Evolutionary conservation across 2,329 filamentous ascomycete species (phyloP).

Genomic region (Tetracladium maxilliforme): DNA sequence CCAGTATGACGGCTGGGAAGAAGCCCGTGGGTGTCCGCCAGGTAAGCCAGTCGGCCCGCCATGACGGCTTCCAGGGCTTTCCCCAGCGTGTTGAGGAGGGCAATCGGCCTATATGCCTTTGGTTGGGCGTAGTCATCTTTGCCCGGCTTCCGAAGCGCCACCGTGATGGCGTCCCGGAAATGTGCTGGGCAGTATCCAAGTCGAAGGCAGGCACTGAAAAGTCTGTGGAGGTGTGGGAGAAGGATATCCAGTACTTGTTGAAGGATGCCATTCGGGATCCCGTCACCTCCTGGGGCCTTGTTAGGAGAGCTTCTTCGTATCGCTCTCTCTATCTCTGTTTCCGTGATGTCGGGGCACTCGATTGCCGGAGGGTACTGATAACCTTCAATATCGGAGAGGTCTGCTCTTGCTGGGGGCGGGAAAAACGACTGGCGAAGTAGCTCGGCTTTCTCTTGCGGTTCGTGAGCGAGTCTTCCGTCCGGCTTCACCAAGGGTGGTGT

Average conservation of each 20-base stretch:
- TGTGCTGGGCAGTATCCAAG: slow-evolving; percentile 7
- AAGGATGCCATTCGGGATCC: slow-evolving; percentile 6
- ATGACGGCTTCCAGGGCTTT: slow-evolving; percentile 3
- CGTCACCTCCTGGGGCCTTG: slow-evolving; percentile 7
- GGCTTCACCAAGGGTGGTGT: no score
- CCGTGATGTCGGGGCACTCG: slow-evolving; percentile 4
- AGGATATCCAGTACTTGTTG: slow-evolving; percentile 3
- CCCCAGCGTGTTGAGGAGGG: slow-evolving; percentile 5
- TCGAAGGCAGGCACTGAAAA: slow-evolving; percentile 7
- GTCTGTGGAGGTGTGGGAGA: slow-evolving; percentile 4
- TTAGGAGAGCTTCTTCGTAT: slow-evolving; percentile 3
- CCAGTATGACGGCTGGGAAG: no score
- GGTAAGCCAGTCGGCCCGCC: slow-evolving; percentile 3
- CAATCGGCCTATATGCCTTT: slow-evolving; percentile 4
- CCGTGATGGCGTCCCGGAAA: slow-evolving; percentile 13
- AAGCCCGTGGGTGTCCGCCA: no score
- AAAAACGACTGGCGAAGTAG: slow-evolving; percentile 2
- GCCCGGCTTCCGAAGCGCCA: no score
- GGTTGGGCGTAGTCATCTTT: no score
- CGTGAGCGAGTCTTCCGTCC: no score
- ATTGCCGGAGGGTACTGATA: slow-evolving; percentile 3
- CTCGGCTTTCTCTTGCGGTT: slow-evolving; percentile 2
- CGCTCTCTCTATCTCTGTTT: slow-evolving; percentile 4
- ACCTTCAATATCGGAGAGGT: slow-evolving; percentile 6
- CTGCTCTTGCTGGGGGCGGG: slow-evolving; percentile 4